Conservation (phyloP, 148 eudicot species). For the Vaccinium corymbosum region DNA sequence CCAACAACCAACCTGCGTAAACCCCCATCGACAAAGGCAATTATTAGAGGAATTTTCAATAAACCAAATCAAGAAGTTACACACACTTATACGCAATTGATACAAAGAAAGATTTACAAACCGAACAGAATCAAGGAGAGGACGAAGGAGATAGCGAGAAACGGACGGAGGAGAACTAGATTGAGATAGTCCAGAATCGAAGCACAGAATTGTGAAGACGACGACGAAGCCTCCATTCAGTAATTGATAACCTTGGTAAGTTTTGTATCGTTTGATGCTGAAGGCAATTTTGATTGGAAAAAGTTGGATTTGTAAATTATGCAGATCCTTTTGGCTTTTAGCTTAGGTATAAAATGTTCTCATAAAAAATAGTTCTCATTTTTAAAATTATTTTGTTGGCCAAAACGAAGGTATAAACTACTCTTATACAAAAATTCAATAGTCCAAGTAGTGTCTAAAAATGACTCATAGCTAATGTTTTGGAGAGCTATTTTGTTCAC, state of each 20-base stretch:
- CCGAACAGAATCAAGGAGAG: constrained; percentile 54
- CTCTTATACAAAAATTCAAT: too few relatives aligned
- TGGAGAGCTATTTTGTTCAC: too few relatives aligned
- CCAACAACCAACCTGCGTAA: constrained; percentile 64
- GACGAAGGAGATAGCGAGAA: constrained; percentile 48
- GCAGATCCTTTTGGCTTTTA: neutral
- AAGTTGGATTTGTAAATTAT: neutral
- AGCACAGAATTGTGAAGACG: constrained; percentile 15
- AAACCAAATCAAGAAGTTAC: constrained; percentile 3
- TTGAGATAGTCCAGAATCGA: constrained; percentile 37
- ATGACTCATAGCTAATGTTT: too few relatives aligned
- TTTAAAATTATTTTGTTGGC: too few relatives aligned
- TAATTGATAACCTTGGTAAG: too few relatives aligned
- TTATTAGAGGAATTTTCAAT: constrained; percentile 2
- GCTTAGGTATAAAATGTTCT: too few relatives aligned
- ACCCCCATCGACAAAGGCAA: neutral
- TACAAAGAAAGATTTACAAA: constrained; percentile 11
- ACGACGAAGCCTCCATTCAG: constrained; percentile 10
- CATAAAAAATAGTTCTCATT: too few relatives aligned
- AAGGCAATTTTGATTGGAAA: neutral
- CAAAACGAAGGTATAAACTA: too few relatives aligned
- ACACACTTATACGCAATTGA: neutral
- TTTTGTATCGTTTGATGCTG: neutral
- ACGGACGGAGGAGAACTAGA: constrained; percentile 54
- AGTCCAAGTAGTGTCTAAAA: too few relatives aligned